Evolutionary conservation across 1,139 yeast genomes (phyloP), one percentile per base, ranked within the genome.

Genomic region (Yamadazyma buinensis): DNA sequence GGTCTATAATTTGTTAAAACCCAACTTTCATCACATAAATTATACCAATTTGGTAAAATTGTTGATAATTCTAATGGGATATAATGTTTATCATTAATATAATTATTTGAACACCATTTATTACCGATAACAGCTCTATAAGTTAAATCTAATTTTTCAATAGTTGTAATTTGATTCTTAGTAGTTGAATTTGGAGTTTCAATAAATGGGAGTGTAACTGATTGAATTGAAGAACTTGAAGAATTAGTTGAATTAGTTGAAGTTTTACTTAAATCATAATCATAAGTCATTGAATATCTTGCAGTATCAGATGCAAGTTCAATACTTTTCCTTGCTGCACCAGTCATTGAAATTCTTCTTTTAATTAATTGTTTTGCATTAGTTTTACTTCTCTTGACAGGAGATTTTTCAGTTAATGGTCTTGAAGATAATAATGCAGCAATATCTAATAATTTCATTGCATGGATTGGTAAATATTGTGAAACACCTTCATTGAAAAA

Each of bases 401-500:
- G 44, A 25, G 45, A 44, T 28, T 48, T 52, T 40, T 64, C 69
- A 21, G 61, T 53, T 24, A 60, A 47, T 15, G 69, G 70, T 29
- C 39, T 56, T 7, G 67, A 54, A 8, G 71, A 60, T 30, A 84
- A 57, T 48, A 61, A 74, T 0, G 88, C 79, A 2, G 84, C 81
- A 7, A 75, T 59, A 40, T 80, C 86, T 27, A 83, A 64, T 38
- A 84, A 58, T 39, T 62, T 69, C 55, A 77, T 75, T 3, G 84
- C 67, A 45, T 83, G 90, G 18, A 79, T 59, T 1, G 90, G 92
- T 38, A 83, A 61, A 38, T 58, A 65, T 10, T 54, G 50, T 12
- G 77, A 66, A 17, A 80, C 67, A 13, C 82, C 86, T 56, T 84
- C 92, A 55, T 84, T 84, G 52, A 85, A 81, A 49, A 87, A 83